Percentiles rank a stretch among this genome's conserved stretches.
Conservation (phyloP, 805 yeast genomes). For the Ogataea saltuana region DNA sequence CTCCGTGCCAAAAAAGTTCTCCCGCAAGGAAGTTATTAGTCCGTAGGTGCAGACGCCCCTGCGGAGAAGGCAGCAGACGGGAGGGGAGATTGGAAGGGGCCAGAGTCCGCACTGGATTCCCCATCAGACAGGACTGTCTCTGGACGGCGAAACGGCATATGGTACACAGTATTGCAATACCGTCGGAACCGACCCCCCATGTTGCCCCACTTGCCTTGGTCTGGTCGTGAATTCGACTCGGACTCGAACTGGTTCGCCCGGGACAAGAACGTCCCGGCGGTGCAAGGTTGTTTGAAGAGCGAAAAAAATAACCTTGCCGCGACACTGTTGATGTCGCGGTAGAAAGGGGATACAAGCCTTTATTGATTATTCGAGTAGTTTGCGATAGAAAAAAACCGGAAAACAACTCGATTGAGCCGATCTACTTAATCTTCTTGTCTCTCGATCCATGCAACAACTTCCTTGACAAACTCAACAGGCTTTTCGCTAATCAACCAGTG, state of each 20-base stretch:
- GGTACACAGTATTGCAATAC: too few species aligned
- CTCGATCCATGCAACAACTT: conserved; percentile 63
- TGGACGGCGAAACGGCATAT: too few species aligned
- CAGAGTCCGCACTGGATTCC: too few species aligned
- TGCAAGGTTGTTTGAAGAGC: conserved; percentile 2
- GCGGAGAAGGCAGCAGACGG: not conserved
- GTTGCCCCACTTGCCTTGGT: not conserved
- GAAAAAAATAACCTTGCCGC: not conserved
- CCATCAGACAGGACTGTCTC: too few species aligned
- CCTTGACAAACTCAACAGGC: conserved; percentile 70
- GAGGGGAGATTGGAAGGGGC: not conserved
- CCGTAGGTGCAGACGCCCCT: too few species aligned
- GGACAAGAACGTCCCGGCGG: conserved; percentile 8
- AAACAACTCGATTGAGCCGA: too few species aligned
- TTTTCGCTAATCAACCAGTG: conserved; percentile 93
- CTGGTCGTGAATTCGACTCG: conserved; percentile 9
- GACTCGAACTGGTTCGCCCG: conserved; percentile 7
- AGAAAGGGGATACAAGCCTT: too few species aligned
- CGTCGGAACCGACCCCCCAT: too few species aligned
- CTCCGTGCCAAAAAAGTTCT: not conserved
- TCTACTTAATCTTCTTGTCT: conserved; percentile 28
- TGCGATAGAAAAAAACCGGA: too few species aligned
- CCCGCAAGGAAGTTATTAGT: conserved; percentile 7
- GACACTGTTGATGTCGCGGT: too few species aligned
- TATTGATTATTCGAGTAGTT: too few species aligned